phyloP scores from a whole-genome alignment of 805 yeast genomes.

The Saccharomycopsis sp. region DNA sequence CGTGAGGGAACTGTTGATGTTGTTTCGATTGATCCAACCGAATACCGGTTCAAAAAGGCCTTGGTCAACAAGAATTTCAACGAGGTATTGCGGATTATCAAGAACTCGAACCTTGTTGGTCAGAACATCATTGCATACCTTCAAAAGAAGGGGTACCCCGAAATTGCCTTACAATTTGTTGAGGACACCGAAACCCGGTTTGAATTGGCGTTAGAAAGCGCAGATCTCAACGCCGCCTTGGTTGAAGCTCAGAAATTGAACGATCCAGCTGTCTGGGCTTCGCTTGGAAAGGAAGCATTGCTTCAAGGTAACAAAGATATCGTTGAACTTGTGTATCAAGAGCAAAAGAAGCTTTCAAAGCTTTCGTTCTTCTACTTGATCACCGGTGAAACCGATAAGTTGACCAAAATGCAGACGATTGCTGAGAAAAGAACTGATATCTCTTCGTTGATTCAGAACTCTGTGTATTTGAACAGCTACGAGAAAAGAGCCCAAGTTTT shows the following conservation, averaged over 20 bases:
- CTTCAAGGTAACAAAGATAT: constrained; percentile 81
- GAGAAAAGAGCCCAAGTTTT: constrained; percentile 70
- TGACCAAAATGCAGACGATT: constrained; percentile 79
- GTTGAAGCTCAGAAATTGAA: constrained; percentile 79
- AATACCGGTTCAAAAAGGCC: constrained; percentile 92
- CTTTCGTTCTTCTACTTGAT: constrained; percentile 80
- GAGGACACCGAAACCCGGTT: constrained; percentile 94
- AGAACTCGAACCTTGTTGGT: constrained; percentile 87
- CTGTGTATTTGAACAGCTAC: constrained; percentile 67
- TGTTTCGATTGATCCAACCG: constrained; percentile 86
- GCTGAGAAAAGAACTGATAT: constrained; percentile 84
- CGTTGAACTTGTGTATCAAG: constrained; percentile 85
- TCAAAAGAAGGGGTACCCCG: constrained; percentile 94
- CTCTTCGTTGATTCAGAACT: constrained; percentile 74
- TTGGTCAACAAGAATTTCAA: constrained; percentile 81
- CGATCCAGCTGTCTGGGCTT: constrained; percentile 66
- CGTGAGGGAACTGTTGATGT: constrained; percentile 81
- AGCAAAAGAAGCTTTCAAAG: constrained; percentile 78
- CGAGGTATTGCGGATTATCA: constrained; percentile 86
- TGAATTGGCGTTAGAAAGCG: constrained; percentile 91
- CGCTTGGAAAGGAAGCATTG: constrained; percentile 78
- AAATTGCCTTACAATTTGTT: constrained; percentile 93
- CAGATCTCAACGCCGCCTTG: constrained; percentile 80
- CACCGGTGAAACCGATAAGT: constrained; percentile 72
- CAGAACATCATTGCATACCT: constrained; percentile 93